Base-by-base conservation (phyloP, 2,329 filamentous ascomycete genomes). In the Sclerotinia subarctica region DNA sequence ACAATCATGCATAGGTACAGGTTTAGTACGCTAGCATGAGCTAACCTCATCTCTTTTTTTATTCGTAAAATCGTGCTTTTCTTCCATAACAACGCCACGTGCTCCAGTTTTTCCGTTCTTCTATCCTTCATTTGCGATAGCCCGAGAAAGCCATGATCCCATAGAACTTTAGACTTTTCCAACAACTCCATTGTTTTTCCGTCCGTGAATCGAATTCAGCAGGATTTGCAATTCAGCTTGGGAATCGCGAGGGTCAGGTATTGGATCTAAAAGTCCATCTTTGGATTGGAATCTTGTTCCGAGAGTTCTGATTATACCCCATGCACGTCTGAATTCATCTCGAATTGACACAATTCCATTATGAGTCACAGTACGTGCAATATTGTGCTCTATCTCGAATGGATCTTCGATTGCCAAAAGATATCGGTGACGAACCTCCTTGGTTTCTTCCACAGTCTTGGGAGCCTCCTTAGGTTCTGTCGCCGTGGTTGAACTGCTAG, bases 341-440 rank as follows among this genome's bases (percentile, higher is more conserved):
- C 92, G 84, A 69, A 96, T 95, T 0, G 89, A 85, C 1, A 92
- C 89, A 71, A 96, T 92, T 2, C 93, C 92, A 69, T 88, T 86
- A 75, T 94, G 91, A 8, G 90, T 93, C 0, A 97, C 93, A 0
- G 93, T 96, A 62, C 92, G 84, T 3, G 91, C 94, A 46, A 97
- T 90, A 73, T 97, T 97, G 79, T 97, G 93, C 52, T 93, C 89
- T 2, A 88, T 80, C 80, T 97, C 93, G 75, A 97, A 97, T 0
- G 94, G 94, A 77, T 97, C 94, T 77, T 97, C 94, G 69, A 97
- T 94, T 44, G 92, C 92, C 72, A 97, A 91, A 5, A 97, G 84
- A 77, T 93, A 96, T 17, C 93, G 87, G 75, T 93, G 87, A 2
- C 91, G 86, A 19, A 94, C 84, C 75, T 93, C 91, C 73, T 90